phyloP scores from a whole-genome alignment of 257 asterid genomes.

The Ocimum tenuiflorum region DNA sequence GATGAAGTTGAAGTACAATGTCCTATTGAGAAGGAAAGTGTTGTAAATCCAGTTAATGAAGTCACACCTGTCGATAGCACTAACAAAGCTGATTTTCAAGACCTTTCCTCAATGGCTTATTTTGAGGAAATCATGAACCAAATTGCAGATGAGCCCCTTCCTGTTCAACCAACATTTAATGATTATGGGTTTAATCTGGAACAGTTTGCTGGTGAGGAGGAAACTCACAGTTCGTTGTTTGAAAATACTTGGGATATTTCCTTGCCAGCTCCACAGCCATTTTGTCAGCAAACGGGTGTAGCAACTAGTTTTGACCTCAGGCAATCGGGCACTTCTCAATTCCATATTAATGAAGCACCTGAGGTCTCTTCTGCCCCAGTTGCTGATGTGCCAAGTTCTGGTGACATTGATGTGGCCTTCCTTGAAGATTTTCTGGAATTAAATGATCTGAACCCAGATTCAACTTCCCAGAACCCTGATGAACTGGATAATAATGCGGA shows the following conservation, averaged over 20 bases:
- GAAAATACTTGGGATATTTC: constrained; percentile 28
- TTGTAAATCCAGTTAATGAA: constrained; percentile 15
- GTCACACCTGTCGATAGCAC: constrained; percentile 16
- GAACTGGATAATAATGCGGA: constrained; percentile 23
- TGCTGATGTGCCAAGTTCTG: constrained; percentile 3
- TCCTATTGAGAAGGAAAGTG: constrained; percentile 22
- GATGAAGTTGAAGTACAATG: constrained; percentile 34
- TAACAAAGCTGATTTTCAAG: constrained; percentile 9
- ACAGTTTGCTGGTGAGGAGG: constrained; percentile 35
- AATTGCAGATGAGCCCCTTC: constrained; percentile 32
- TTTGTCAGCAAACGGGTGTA: constrained; percentile 19
- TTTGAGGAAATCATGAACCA: constrained; percentile 53
- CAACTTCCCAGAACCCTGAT: constrained; percentile 24
- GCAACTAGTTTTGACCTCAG: constrained; percentile 41
- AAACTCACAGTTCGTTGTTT: constrained; percentile 32
- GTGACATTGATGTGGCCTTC: constrained; percentile 39
- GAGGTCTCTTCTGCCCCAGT: constrained; percentile 50
- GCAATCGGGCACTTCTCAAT: constrained; percentile 36
- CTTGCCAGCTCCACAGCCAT: constrained; percentile 21
- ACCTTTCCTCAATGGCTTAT: constrained; percentile 26
- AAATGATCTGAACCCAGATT: constrained; percentile 58
- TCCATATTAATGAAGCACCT: constrained; percentile 38
- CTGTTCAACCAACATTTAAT: constrained; percentile 22
- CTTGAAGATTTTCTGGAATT: constrained; percentile 78
- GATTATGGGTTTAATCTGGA: constrained; percentile 23